phyloP scores from a whole-genome alignment of 768 basidiomycete genomes.

The Podaxis carcinomalis region DNA sequence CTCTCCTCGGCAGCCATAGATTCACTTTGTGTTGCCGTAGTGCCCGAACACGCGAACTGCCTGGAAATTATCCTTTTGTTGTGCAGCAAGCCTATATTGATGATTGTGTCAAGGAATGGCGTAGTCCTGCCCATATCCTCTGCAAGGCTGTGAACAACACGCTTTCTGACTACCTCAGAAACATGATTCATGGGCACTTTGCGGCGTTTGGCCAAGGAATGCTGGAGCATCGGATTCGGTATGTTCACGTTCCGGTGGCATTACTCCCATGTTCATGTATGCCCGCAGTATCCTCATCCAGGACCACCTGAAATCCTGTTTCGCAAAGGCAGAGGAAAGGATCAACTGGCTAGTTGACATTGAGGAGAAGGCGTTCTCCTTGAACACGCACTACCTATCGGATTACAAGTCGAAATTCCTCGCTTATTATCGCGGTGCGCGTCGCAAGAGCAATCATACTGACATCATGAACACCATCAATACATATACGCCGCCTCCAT shows the following conservation, averaged over 20 bases:
- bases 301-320: constrained; percentile 45
- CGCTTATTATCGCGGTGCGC: constrained; percentile 39
- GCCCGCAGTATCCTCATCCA: constrained; percentile 27
- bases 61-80: constrained; percentile 61
- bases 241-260: background rate
- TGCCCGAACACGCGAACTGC: constrained; percentile 69
- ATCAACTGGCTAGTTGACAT: constrained; percentile 47
- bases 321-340: constrained; percentile 30
- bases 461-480: constrained; percentile 23
- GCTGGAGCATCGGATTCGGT: constrained; percentile 45
- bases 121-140: constrained; percentile 39
- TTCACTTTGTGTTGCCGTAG: constrained; percentile 8
- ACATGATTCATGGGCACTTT: constrained; percentile 48
- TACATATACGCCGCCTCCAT: background rate
- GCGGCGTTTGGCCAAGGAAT: constrained; percentile 45
- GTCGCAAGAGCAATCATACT: constrained; percentile 25
- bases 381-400: constrained; percentile 47
- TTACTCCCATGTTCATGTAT: background rate
- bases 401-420: constrained; percentile 42
- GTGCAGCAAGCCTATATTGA: constrained; percentile 50
- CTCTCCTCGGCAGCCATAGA: background rate
- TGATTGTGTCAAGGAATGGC: constrained; percentile 44
- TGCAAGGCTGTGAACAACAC: constrained; percentile 35
- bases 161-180: constrained; percentile 34
- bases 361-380: constrained; percentile 46